Conservation (phyloP, 768 basidiomycete species). For the Grammothele lineata region DNA sequence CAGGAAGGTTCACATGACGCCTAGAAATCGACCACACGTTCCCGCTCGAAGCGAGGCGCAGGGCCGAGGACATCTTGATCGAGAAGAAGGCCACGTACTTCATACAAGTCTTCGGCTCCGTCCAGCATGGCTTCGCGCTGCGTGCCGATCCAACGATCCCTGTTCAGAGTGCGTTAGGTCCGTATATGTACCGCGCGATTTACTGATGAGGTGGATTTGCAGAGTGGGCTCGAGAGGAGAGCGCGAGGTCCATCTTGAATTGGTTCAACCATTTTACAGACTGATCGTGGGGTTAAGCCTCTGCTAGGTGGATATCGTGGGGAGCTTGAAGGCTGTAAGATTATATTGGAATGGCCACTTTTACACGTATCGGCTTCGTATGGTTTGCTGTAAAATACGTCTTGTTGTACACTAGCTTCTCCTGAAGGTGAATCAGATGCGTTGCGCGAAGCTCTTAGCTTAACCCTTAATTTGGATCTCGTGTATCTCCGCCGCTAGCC, state of each 20-base stretch:
- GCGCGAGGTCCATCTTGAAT: slow-evolving; percentile 11
- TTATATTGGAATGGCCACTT: too few species aligned
- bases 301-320: background rate
- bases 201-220: too few species aligned
- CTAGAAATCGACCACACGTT: slow-evolving; percentile 56
- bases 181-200: too few species aligned
- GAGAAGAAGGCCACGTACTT: slow-evolving; percentile 49
- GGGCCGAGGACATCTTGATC: slow-evolving; percentile 52
- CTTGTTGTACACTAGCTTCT: too few species aligned
- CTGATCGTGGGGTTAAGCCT: background rate
- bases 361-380: too few species aligned
- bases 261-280: slow-evolving; percentile 13
- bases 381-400: too few species aligned
- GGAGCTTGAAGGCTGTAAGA: too few species aligned
- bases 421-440: too few species aligned
- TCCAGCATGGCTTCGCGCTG: slow-evolving; percentile 35
- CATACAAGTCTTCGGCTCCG: slow-evolving; percentile 51
- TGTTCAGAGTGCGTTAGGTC: slow-evolving; percentile 11
- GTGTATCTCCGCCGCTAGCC: too few species aligned
- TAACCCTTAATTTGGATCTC: too few species aligned
- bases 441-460: too few species aligned
- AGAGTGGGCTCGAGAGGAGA: slow-evolving; percentile 18
- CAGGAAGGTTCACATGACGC: too few species aligned
- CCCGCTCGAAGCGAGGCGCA: slow-evolving; percentile 45
- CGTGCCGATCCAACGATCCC: slow-evolving; percentile 24